phyloP scores from a whole-genome alignment of 2,329 filamentous ascomycete species.

The Hypoxylon sp. region DNA sequence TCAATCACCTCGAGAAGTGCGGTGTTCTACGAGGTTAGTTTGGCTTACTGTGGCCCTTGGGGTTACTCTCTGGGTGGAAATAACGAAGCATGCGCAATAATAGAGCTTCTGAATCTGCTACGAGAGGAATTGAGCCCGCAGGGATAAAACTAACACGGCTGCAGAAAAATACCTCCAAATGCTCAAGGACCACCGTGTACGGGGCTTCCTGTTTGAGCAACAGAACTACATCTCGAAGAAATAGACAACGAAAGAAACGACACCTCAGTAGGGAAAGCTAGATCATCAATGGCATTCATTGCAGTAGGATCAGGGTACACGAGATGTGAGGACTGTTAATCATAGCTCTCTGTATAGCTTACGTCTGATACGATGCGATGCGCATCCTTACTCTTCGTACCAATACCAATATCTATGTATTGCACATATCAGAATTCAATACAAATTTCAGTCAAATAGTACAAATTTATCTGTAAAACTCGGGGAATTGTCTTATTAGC shows the following conservation, averaged over 20 bases:
- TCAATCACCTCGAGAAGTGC: constrained; percentile 92
- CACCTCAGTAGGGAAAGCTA: not conserved
- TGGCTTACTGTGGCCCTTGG: not conserved
- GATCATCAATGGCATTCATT: constrained; percentile 26
- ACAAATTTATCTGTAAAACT: constrained; percentile 1
- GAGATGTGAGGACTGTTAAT: constrained; percentile 22
- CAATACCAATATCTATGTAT: constrained; percentile 23
- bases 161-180: constrained; percentile 79
- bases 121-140: not conserved
- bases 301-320: constrained; percentile 7
- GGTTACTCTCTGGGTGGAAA: not conserved
- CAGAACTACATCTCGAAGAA: constrained; percentile 74
- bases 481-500: constrained; percentile 4
- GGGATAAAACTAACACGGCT: constrained; percentile 34
- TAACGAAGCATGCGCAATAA: not conserved
- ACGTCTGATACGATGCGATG: constrained; percentile 15
- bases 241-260: constrained; percentile 26
- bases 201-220: constrained; percentile 84
- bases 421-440: constrained; percentile 37
- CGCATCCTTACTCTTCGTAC: constrained; percentile 1
- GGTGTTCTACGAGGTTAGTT: constrained; percentile 82
- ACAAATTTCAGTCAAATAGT: constrained; percentile 3
- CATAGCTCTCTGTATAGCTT: constrained; percentile 16
- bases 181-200: constrained; percentile 81
- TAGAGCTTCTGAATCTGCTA: not conserved